Evolutionary conservation across 352 stramenopile species (phyloP), one percentile per base, ranked within the genome.

Genomic region (Phytophthora capsici): DNA sequence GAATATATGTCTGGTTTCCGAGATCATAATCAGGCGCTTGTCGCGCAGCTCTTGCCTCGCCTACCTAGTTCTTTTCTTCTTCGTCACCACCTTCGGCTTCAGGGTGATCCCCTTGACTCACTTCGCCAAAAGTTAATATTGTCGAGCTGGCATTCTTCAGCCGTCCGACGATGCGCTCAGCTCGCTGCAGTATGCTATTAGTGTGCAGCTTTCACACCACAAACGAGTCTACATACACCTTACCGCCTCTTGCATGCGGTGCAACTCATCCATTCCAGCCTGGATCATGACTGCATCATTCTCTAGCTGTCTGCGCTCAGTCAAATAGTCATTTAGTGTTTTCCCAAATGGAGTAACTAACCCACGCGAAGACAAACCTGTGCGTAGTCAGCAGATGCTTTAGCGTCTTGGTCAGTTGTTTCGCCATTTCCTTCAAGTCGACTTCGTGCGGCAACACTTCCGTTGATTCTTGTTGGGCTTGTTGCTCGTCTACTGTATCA

Each of bases 81-180:
- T 71, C 46, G 12, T 70, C 53, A 19, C 53, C 28, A 9, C 13
- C 30, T 7, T 75, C 50, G 26, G 37, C 14, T 52, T 69, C 67
- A 9, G 43, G 49, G 36, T 45, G 26, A 41, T 46, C 25, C 53
- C 48, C 68, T 34, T 66, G 44, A 12, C 47, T 69, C 9, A 45
- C 25, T 9, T 85, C 74, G 4, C 67, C 46, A 63, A 88, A 88
- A 2, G 77, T 78, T 12, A 88, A 63, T 23, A 88, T 88, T 22
- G 78, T 84, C 6, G 79, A 82, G 32, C 79, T 85, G 19, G 79
- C 79, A 46, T 84, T 83, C 26, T 83, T 74, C 28, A 88, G 50
- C 6, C 77, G 66, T 17, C 50, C 53, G 9, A 68, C 64, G 14
- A 88, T 86, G 19, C 56, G 66, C 26, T 80, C 59, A 8, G 72